Evolutionary conservation across 2,329 filamentous ascomycete species (phyloP).

Genomic region (Dactylellina drechsleri): DNA sequence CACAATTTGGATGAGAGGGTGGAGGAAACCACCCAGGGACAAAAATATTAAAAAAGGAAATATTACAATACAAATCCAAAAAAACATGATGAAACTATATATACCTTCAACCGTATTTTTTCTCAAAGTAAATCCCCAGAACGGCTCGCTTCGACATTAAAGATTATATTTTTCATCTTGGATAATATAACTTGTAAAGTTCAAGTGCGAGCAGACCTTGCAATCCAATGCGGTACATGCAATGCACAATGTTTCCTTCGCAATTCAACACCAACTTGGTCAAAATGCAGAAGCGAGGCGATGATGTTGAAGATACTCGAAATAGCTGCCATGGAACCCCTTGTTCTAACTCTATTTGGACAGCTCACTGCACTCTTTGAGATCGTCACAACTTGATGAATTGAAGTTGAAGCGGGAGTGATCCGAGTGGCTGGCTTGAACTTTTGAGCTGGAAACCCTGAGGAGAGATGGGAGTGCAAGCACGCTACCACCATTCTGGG

Average conservation of each 20-base stretch:
- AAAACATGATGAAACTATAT: too few relatives aligned
- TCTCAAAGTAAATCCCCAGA: too few relatives aligned
- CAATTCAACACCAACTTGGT: too few relatives aligned
- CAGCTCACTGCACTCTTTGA: neutral
- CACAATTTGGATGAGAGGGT: constrained; percentile 20
- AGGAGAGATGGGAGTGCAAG: neutral
- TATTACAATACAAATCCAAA: neutral
- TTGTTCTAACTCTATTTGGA: neutral
- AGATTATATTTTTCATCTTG: too few relatives aligned
- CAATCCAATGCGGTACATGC: too few relatives aligned
- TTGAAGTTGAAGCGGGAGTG: neutral
- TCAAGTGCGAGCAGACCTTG: too few relatives aligned
- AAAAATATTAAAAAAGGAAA: constrained; percentile 21
- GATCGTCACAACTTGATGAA: constrained; percentile 3
- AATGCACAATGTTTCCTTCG: too few relatives aligned
- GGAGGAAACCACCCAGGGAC: constrained; percentile 29
- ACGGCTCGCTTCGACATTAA: too few relatives aligned
- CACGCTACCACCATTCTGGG: neutral
- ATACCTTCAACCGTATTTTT: too few relatives aligned
- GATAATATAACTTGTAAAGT: too few relatives aligned
- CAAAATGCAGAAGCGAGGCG: too few relatives aligned
- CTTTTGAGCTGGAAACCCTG: constrained; percentile 1
- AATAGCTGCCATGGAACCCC: neutral
- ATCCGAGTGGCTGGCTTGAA: constrained; percentile 20
- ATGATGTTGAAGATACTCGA: too few relatives aligned